Evolutionary conservation across 139 green algal genomes (phyloP), one percentile per base, ranked within the genome.

Genomic region (Marvania coccoides): DNA sequence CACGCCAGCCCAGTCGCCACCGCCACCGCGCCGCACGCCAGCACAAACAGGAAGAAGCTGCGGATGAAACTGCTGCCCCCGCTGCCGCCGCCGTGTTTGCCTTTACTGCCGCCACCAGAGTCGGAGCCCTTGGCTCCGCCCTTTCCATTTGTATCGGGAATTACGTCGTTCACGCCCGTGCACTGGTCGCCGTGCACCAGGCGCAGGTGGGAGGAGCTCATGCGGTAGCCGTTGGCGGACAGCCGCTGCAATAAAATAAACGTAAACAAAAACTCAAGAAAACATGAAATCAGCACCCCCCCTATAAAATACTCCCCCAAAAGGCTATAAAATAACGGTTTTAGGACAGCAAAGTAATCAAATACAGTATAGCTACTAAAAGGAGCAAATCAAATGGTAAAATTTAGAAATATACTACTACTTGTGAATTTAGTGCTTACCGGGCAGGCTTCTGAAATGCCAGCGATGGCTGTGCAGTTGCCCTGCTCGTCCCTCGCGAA

Each of bases 141-240:
- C 61, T 72, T 68, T 15, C 86, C 84, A 38, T 90, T 82, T 5
- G 86, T 88, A 71, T 93, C 85, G 6, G 60, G 29, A 33, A 91
- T 86, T 47, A 91, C 35, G 1, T 7, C 29, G 2, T 70, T 58
- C 0, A 82, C 24, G 23, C 67, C 64, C 0, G 31, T 46, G 71
- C 86, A 93, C 35, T 61, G 46, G 71, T 93, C 83, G 3, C 54
- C 72, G 54, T 90, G 81, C 47, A 93, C 70, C 31, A 89, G 53
- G 7, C 86, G 80, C 48, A 73, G 62, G 34, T 78, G 48, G 19
- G 63, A 78, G 23, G 3, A 8, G 31, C 51, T 74, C 1, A 71
- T 53, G 5, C 30, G 29, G 42, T 78, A 79, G 1, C 42, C 58
- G 24, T 39, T 45, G 45, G 64, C 65, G 8, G 31, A 5, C 28